Conservation (phyloP, 768 basidiomycete genomes). For the Xerocomus brunneocitrinus region DNA sequence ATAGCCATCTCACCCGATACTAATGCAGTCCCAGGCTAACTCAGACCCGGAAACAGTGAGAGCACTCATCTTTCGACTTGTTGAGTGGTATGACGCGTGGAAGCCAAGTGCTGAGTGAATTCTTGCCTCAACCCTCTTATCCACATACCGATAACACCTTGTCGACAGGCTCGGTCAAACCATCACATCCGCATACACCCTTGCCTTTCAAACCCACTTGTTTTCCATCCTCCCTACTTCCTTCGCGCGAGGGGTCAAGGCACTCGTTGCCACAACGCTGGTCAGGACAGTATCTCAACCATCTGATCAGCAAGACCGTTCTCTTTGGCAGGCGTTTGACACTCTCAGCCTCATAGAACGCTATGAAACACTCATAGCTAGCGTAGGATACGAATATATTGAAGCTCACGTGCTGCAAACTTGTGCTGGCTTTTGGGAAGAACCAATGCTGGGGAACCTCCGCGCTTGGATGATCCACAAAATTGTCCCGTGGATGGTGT, state of each 20-base stretch:
- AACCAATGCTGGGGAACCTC: conserved; percentile 55
- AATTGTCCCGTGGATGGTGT: conserved; percentile 82
- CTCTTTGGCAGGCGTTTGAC: conserved; percentile 60
- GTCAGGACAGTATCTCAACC: conserved; percentile 19
- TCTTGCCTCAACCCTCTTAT: background rate
- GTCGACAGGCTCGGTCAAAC: conserved; percentile 54
- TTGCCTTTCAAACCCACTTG: conserved; percentile 69
- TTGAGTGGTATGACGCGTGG: conserved; percentile 78
- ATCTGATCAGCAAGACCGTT: conserved; percentile 28
- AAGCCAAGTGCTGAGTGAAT: conserved; percentile 60
- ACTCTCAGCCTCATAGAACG: conserved; percentile 73
- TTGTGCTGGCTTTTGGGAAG: conserved; percentile 68
- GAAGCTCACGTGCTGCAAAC: conserved; percentile 64
- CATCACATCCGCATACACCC: conserved; percentile 56
- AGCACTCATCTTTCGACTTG: conserved; percentile 52
- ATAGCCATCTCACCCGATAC: background rate
- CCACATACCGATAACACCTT: conserved; percentile 2
- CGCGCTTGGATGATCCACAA: conserved; percentile 74
- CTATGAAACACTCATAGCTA: conserved; percentile 78
- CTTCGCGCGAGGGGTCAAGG: conserved; percentile 66
- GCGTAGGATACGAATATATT: conserved; percentile 83
- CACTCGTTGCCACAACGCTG: conserved; percentile 58
- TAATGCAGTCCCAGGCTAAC: conserved; percentile 34
- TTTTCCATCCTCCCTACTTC: conserved; percentile 66
- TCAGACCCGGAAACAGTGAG: conserved; percentile 47